Evolutionary conservation across 169 alveolate genomes (phyloP).

Genomic region (Eimeria acervulina): DNA sequence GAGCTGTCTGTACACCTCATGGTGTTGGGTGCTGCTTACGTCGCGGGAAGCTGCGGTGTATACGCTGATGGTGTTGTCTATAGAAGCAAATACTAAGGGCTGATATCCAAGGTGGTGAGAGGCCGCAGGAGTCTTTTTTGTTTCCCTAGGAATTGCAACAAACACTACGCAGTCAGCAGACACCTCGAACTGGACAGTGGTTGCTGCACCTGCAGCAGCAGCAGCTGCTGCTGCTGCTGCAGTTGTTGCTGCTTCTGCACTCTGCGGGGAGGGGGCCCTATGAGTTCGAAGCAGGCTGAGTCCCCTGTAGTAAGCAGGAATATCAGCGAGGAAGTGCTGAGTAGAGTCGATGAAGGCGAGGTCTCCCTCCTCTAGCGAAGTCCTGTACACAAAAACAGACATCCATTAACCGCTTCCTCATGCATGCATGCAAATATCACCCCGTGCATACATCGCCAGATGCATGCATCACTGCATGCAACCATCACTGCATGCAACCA

Average conservation of each 20-base stretch:
- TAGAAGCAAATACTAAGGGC: background rate
- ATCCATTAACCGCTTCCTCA: too few relatives aligned
- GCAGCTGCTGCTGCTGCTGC: background rate
- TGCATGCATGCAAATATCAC: too few relatives aligned
- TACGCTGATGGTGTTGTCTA: constrained; percentile 14
- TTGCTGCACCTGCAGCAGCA: background rate
- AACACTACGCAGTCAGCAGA: constrained; percentile 86
- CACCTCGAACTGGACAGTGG: constrained; percentile 84
- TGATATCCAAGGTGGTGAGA: background rate
- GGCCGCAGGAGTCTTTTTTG: background rate
- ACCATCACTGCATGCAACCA: too few relatives aligned
- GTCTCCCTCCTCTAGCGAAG: constrained; percentile 92
- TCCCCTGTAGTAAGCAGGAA: constrained; percentile 91
- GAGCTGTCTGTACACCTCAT: too few relatives aligned
- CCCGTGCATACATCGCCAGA: too few relatives aligned
- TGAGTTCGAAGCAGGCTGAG: constrained; percentile 83
- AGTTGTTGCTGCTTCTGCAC: background rate
- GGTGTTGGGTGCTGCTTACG: too few relatives aligned
- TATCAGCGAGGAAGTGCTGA: constrained; percentile 90
- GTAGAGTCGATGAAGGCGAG: constrained; percentile 90
- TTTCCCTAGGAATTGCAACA: constrained; percentile 87
- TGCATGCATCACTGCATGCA: too few relatives aligned
- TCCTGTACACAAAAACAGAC: constrained; percentile 19
- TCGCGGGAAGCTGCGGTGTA: constrained; percentile 18
- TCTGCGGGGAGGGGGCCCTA: background rate